phyloP scores from a whole-genome alignment of 306 rosid species.

The Inga oerstediana region DNA sequence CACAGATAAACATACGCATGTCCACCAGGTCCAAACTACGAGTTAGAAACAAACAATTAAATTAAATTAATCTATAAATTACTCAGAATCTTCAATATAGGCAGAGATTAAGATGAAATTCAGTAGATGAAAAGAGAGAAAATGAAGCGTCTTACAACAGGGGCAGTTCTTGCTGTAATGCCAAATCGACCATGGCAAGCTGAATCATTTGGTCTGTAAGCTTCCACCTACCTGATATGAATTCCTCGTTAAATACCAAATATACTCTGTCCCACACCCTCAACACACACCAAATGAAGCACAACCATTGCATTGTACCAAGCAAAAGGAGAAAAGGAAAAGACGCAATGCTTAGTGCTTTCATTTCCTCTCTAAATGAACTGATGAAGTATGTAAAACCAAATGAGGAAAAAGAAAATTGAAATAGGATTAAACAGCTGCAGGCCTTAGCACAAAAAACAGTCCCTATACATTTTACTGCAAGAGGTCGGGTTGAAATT shows the following conservation, averaged over 20 bases:
- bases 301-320: neutral
- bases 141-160: constrained; percentile 62
- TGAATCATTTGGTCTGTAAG: constrained; percentile 81
- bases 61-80: neutral
- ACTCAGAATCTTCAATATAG: constrained; percentile 2
- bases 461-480: too few species aligned
- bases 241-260: constrained; percentile 25
- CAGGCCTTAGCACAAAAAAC: too few species aligned
- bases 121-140: neutral
- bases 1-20: constrained; percentile 89
- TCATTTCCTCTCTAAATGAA: neutral
- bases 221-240: constrained; percentile 69
- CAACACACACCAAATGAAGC: neutral
- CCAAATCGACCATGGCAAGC: constrained; percentile 95
- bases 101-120: neutral
- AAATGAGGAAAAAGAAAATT: too few species aligned
- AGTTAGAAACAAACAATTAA: constrained; percentile 17
- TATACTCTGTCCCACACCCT: neutral
- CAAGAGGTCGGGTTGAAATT: neutral
- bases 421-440: too few species aligned
- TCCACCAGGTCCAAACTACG: constrained; percentile 91
- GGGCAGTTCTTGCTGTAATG: constrained; percentile 86
- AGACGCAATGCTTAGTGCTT: neutral
- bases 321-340: neutral
- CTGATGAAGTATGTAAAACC: too few species aligned